phyloP scores from a whole-genome alignment of 176 grass and related monocot genomes.

The Rhynchospora pubera region DNA sequence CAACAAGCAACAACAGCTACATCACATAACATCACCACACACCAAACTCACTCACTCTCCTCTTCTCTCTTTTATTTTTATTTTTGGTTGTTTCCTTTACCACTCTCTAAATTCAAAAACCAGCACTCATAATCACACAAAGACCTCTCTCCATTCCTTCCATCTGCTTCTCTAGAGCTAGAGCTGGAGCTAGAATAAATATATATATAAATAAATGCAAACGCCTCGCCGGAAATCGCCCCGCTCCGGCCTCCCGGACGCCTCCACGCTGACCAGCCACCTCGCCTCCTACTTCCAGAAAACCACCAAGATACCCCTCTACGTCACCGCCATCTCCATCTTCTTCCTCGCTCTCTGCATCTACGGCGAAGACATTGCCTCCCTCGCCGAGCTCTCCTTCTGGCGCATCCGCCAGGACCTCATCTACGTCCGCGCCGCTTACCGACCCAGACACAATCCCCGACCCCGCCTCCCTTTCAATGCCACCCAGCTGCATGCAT shows the following conservation, averaged over 20 bases:
- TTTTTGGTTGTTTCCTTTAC: not conserved
- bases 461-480: constrained; percentile 30
- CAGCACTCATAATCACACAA: not conserved
- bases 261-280: not conserved
- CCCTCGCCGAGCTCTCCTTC: constrained; percentile 67
- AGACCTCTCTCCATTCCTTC: not conserved
- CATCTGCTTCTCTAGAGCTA: not conserved
- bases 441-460: constrained; percentile 25
- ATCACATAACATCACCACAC: not conserved
- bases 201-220: constrained; percentile 15
- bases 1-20: not conserved
- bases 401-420: constrained; percentile 29
- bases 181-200: not conserved
- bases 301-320: constrained; percentile 13
- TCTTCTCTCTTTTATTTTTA: not conserved
- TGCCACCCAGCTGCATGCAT: constrained; percentile 5
- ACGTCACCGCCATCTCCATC: constrained; percentile 33
- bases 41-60: not conserved
- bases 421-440: not conserved
- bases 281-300: not conserved
- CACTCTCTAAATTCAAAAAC: not conserved
- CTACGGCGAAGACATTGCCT: constrained; percentile 59
- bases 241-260: not conserved
- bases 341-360: constrained; percentile 47
- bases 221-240: constrained; percentile 1